Percentiles rank a stretch among this genome's conserved stretches.
These are phyloP conservation scores for Pezicula carpinea DNA, from an alignment of 2,329 filamentous ascomycete species.

Conservation along the genomic window DNA sequence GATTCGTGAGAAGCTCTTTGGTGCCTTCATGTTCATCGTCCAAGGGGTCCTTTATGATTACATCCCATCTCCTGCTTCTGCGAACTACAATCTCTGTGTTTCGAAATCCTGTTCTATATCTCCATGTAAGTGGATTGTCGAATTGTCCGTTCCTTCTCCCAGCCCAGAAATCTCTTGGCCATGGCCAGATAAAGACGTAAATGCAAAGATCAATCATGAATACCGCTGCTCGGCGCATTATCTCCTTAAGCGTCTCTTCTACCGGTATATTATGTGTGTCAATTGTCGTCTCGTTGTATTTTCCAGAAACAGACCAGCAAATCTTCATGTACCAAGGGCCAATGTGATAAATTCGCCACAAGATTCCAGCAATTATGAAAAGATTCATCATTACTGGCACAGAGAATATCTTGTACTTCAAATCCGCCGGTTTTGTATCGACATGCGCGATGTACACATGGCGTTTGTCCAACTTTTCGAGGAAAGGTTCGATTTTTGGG, in stretches of 20 bases:
- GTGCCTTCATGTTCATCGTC: constrained; percentile 43
- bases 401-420: constrained; percentile 80
- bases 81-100: constrained; percentile 77
- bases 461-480: constrained; percentile 58
- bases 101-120: constrained; percentile 70
- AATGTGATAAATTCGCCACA: constrained; percentile 64
- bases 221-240: constrained; percentile 47
- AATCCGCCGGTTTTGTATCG: constrained; percentile 61
- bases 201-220: constrained; percentile 73
- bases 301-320: constrained; percentile 24
- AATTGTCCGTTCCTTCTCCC: constrained; percentile 43
- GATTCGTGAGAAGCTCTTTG: constrained; percentile 54
- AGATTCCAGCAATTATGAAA: constrained; percentile 57
- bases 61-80: constrained; percentile 69
- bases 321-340: constrained; percentile 61
- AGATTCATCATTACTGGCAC: constrained; percentile 76
- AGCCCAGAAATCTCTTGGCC: constrained; percentile 68
- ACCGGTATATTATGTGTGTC: constrained; percentile 52
- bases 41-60: constrained; percentile 35
- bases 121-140: constrained; percentile 64
- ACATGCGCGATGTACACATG: constrained; percentile 84
- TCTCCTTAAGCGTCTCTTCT: constrained; percentile 48
- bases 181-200: constrained; percentile 63
- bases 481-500: constrained; percentile 58
- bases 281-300: constrained; percentile 58